Evolutionary conservation across 495 filamentous ascomycete species (phyloP).

Genomic region (Tuber aestivum): DNA sequence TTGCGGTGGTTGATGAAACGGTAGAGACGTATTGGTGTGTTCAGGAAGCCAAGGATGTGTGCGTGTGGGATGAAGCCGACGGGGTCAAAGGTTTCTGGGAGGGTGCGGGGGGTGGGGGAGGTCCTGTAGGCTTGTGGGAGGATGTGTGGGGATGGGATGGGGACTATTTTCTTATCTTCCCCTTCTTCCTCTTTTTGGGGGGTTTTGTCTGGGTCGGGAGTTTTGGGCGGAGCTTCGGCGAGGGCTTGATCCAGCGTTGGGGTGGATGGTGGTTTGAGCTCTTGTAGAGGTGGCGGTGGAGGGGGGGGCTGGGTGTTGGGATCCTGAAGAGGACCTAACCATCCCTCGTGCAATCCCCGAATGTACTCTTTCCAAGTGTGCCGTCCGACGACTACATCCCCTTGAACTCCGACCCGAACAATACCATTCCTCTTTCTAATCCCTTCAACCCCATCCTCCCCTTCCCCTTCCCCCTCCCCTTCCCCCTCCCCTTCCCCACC

Average conservation of each 20-base stretch:
- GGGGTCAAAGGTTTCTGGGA: conserved; percentile 59
- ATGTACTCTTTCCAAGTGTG: conserved; percentile 98
- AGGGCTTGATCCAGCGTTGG: conserved; percentile 4
- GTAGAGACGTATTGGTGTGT: conserved; percentile 77
- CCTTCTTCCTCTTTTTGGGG: conserved; percentile 16
- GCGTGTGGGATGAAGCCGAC: conserved; percentile 70
- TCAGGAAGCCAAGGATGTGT: conserved; percentile 87
- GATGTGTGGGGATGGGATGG: conserved; percentile 60
- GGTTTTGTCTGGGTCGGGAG: conserved; percentile 20
- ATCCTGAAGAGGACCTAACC: conserved; percentile 69
- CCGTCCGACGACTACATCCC: conserved; percentile 77
- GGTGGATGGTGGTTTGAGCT: conserved; percentile 1
- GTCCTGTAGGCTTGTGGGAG: conserved; percentile 60
- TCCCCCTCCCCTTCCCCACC: conserved; percentile 22
- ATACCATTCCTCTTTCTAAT: conserved; percentile 58
- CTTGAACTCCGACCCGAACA: conserved; percentile 58
- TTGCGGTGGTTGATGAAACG: conserved; percentile 82
- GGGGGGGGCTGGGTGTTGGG: no score
- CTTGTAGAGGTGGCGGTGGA: not conserved
- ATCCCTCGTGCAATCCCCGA: conserved; percentile 87
- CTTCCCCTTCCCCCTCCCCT: conserved; percentile 45
- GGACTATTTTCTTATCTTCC: conserved; percentile 49
- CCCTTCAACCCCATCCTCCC: conserved; percentile 55
- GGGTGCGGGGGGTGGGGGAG: conserved; percentile 53
- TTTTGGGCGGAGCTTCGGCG: no score